Evolutionary conservation across 208 protist species (phyloP).

Genomic region (Crithidia thermophila): DNA sequence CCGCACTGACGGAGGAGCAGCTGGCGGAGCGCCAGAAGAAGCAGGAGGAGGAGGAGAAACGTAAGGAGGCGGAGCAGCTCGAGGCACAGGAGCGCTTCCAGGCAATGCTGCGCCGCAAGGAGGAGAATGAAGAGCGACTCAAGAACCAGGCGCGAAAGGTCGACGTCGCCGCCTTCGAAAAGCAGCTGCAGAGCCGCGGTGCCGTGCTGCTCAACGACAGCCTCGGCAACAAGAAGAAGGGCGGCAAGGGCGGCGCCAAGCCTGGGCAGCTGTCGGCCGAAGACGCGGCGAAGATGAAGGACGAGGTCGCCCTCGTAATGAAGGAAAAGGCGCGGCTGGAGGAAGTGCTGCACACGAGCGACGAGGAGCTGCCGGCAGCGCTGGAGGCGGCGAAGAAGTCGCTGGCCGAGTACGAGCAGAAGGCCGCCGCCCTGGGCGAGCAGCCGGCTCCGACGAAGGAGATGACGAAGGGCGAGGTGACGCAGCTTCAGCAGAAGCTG

Average conservation of each 20-base stretch:
- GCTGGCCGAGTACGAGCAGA: conserved; percentile 36
- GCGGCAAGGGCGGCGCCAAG: conserved; percentile 49
- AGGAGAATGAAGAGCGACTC: conserved; percentile 65
- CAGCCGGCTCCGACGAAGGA: conserved; percentile 20
- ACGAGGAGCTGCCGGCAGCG: conserved; percentile 60
- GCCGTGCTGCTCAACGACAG: conserved; percentile 73
- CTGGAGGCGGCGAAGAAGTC: conserved; percentile 61
- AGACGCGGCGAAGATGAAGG: conserved; percentile 54
- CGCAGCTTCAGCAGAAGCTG: conserved; percentile 82
- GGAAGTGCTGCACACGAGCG: conserved; percentile 56
- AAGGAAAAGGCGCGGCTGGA: conserved; percentile 77
- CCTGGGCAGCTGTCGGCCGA: conserved; percentile 47
- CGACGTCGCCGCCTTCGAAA: conserved; percentile 57
- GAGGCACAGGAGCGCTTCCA: conserved; percentile 51
- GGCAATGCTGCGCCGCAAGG: conserved; percentile 56
- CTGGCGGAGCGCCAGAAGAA: conserved; percentile 29
- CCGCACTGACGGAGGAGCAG: conserved; percentile 40
- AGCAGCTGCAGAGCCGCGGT: conserved; percentile 53
- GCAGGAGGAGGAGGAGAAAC: conserved; percentile 48
- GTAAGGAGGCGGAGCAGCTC: conserved; percentile 42
- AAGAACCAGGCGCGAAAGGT: conserved; percentile 58
- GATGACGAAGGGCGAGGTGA: conserved; percentile 65
- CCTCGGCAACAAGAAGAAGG: conserved; percentile 36
- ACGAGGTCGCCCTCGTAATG: conserved; percentile 51
- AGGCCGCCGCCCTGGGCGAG: conserved; percentile 23